phyloP scores from a whole-genome alignment of 139 green algal genomes.

The Asterochloris erici region DNA sequence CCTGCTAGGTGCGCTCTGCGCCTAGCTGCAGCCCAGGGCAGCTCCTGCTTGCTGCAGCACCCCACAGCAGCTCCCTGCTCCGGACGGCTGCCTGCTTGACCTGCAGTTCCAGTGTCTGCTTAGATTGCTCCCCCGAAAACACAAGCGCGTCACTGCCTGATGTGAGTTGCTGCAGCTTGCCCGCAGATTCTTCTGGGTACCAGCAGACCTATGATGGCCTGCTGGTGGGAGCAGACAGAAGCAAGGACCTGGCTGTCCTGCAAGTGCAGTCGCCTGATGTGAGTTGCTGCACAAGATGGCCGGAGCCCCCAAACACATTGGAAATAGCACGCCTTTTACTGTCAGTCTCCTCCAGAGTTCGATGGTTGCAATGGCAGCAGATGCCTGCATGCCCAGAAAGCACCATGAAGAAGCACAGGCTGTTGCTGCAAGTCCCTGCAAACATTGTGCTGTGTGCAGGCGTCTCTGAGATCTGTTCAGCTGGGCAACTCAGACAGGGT shows the following conservation, averaged over 20 bases:
- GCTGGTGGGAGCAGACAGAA: constrained; percentile 62
- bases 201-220: constrained; percentile 58
- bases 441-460: constrained; percentile 9
- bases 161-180: not conserved
- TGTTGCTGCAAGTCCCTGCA: not conserved
- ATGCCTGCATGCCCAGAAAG: no score
- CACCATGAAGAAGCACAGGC: no score
- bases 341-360: no score
- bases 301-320: no score
- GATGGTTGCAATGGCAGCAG: no score
- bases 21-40: not conserved
- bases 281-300: no score
- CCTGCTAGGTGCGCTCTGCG: constrained; percentile 42
- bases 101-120: not conserved
- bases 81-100: no score
- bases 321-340: no score
- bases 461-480: constrained; percentile 41
- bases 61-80: no score
- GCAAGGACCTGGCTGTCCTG: constrained; percentile 66
- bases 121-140: not conserved
- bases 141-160: not conserved
- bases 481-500: constrained; percentile 46
- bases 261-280: constrained; percentile 24
- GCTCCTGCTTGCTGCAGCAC: no score
- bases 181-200: constrained; percentile 39